phyloP scores from a whole-genome alignment of 306 rosid genomes.

The Cicer bijugum region DNA sequence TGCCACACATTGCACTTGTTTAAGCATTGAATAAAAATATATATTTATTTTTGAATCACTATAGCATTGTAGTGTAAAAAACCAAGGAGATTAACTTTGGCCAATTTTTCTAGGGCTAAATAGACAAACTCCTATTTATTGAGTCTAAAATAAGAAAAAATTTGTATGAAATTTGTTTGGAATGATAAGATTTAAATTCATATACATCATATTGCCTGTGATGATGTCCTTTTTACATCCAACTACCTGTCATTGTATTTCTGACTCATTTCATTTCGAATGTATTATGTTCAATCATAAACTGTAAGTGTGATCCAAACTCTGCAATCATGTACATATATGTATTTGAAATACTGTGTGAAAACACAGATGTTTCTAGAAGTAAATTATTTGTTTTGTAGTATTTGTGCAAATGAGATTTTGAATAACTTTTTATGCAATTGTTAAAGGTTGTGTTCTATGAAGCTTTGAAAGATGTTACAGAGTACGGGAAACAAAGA shows the following conservation, averaged over 20 bases:
- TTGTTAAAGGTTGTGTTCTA: constrained; percentile 72
- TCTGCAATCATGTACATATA: not conserved
- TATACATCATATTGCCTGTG: constrained; percentile 9
- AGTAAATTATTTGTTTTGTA: not conserved
- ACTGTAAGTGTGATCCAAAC: constrained; percentile 33
- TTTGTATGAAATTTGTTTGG: not conserved
- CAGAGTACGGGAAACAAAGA: constrained; percentile 65
- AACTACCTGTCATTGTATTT: not conserved
- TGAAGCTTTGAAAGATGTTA: constrained; percentile 72
- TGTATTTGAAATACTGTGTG: not conserved
- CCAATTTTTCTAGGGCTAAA: not conserved
- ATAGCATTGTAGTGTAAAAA: constrained; percentile 18
- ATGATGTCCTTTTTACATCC: constrained; percentile 13
- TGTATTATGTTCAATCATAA: constrained; percentile 1
- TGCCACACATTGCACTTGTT: not conserved
- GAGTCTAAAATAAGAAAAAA: not conserved
- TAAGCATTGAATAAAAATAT: constrained; percentile 26
- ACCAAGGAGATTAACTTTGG: not conserved
- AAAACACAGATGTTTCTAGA: not conserved
- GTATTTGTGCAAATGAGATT: not conserved
- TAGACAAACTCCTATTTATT: not conserved
- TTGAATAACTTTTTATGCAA: constrained; percentile 9
- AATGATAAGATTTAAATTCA: constrained; percentile 15
- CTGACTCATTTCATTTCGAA: constrained; percentile 26
- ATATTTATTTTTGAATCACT: constrained; percentile 16